Base-by-base conservation (phyloP, 805 yeast genomes). In the Sugiyamaella floridensis region DNA sequence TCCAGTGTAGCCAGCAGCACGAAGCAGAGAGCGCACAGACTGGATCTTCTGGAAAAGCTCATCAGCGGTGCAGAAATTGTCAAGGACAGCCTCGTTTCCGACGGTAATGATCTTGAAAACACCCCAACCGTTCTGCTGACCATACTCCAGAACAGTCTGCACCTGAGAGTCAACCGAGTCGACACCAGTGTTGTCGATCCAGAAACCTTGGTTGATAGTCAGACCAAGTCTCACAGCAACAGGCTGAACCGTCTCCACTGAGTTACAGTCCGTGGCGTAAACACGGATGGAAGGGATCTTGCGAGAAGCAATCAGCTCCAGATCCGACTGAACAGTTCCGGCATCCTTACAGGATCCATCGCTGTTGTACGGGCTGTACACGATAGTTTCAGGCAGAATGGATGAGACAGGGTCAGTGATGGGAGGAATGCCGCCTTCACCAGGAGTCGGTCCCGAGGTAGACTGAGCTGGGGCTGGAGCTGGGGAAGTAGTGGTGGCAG, bases 251-350 rank as follows among this genome's bases (percentile, higher is more conserved):
- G 85, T 81, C 29, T 76, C 63, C 47, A 86, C 69, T 22, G 85
- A 79, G 66, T 79, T 75, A 73, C 97, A 90, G 68, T 90, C 97
- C 54, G 87, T 85, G 60, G 96, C 95, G 66, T 90, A 90, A 50
- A 88, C 67, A 73, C 97, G 81, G 50, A 90, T 71, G 49, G 77
- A 77, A 41, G 70, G 65, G 61, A 89, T 82, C 51, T 89, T 86
- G 63, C 80, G 81, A 52, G 77, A 66, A 22, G 69, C 63, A 61
- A 90, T 86, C 55, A 71, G 62, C 29, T 71, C 58, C 54, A 90
- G 73, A 67, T 90, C 97, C 19, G 71, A 56, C 47, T 67, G 54
- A 44, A 90, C 86, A 12, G 77, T 65, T 51, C 63, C 71, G 44
- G 75, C 69, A 55, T 71, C 73, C 65, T 87, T 89, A 72, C 97